phyloP scores from a whole-genome alignment of 2,329 filamentous ascomycete genomes.

The Penicillium sp. region DNA sequence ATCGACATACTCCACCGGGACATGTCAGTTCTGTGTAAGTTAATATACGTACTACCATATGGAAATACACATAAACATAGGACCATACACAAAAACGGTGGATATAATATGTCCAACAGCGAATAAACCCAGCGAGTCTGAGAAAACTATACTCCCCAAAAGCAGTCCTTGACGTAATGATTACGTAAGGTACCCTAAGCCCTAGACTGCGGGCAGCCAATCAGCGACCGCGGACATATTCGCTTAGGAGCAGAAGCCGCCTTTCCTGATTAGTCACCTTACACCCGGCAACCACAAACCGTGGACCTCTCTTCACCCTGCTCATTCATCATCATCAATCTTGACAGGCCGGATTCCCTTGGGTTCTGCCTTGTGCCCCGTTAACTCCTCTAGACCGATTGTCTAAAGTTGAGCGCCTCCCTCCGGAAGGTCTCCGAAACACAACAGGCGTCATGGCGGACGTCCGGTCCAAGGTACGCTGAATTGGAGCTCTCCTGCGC shows the following conservation, averaged over 20 bases:
- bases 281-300: constrained; percentile 28
- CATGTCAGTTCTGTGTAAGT: not conserved
- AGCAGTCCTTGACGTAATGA: constrained; percentile 26
- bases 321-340: constrained; percentile 24
- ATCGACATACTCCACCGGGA: constrained; percentile 3
- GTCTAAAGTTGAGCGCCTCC: constrained; percentile 42
- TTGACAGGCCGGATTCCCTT: constrained; percentile 20
- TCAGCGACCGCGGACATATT: constrained; percentile 21
- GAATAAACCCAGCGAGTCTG: not conserved
- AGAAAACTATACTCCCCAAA: constrained; percentile 22
- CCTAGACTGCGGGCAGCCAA: constrained; percentile 26
- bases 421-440: constrained; percentile 41
- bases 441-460: constrained; percentile 45
- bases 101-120: not conserved
- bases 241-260: constrained; percentile 32
- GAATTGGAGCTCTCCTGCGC: constrained; percentile 11
- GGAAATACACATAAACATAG: not conserved
- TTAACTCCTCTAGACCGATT: constrained; percentile 30
- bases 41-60: not conserved
- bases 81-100: not conserved
- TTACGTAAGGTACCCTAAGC: constrained; percentile 32
- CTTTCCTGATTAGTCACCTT: constrained; percentile 29
- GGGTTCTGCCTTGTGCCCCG: constrained; percentile 32
- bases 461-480: constrained; percentile 46
- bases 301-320: constrained; percentile 24